Evolutionary conservation across 305 asterid genomes (phyloP).

Genomic region (Euphrasia arctica): DNA sequence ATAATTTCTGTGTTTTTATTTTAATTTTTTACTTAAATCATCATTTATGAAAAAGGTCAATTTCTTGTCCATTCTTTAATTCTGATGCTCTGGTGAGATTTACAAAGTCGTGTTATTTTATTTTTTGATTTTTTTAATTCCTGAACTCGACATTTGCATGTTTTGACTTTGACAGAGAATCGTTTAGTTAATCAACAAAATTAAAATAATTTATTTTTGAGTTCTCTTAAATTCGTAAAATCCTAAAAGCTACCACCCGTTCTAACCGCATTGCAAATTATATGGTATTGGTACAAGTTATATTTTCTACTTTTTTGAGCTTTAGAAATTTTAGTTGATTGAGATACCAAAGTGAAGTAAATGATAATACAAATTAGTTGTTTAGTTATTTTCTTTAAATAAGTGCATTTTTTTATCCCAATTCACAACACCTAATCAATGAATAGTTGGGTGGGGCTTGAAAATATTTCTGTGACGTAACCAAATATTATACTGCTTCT

Average conservation of each 20-base stretch:
- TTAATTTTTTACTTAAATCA: no score
- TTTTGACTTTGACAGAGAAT: background rate
- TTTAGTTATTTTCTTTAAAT: background rate
- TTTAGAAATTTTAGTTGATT: no score
- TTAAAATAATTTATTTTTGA: background rate
- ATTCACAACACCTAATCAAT: background rate
- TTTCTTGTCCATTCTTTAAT: no score
- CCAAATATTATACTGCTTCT: background rate
- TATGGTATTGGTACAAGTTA: background rate
- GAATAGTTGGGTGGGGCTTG: background rate
- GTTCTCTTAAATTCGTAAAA: background rate
- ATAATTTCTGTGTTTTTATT: no score
- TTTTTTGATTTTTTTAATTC: background rate
- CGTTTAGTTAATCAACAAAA: no score
- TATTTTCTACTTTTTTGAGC: no score
- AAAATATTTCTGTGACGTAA: no score
- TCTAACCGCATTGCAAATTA: background rate
- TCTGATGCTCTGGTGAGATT: background rate
- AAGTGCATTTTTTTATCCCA: background rate
- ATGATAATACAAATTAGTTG: no score
- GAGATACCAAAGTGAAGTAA: no score
- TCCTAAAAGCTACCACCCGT: background rate
- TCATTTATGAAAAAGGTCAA: no score
- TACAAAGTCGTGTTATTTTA: background rate
- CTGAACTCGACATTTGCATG: background rate